phyloP scores from a whole-genome alignment of 2,329 filamentous ascomycete species.

The Taxawa tesnikishii region DNA sequence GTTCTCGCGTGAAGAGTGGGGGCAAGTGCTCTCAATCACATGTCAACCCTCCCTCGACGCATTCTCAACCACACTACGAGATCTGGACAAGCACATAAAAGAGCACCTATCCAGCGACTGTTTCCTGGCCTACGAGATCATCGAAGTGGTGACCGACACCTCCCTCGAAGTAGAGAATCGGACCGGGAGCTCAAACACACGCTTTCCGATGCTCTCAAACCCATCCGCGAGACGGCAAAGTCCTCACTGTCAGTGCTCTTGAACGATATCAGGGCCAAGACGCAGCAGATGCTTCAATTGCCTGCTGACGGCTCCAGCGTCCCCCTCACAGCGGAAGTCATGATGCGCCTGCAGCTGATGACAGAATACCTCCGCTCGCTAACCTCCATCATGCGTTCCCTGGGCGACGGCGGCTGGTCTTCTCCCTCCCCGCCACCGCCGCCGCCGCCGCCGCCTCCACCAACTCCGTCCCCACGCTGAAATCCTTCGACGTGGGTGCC shows the following conservation, averaged over 20 bases:
- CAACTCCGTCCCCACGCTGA: slow-evolving; percentile 56
- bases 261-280: slow-evolving; percentile 66
- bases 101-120: slow-evolving; percentile 80
- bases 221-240: slow-evolving; percentile 85
- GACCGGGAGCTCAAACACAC: slow-evolving; percentile 72
- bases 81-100: slow-evolving; percentile 84
- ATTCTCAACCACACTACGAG: slow-evolving; percentile 72
- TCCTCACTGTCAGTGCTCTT: slow-evolving; percentile 70
- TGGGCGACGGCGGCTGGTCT: slow-evolving; percentile 86
- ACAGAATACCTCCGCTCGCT: slow-evolving; percentile 76
- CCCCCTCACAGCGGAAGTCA: slow-evolving; percentile 68
- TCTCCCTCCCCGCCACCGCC: slow-evolving; percentile 36
- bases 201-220: slow-evolving; percentile 75
- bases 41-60: slow-evolving; percentile 69
- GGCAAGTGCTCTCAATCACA: slow-evolving; percentile 63
- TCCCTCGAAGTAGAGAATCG: slow-evolving; percentile 68
- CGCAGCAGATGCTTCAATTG: slow-evolving; percentile 52
- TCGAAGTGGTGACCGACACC: slow-evolving; percentile 73
- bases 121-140: slow-evolving; percentile 88
- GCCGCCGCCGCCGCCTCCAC: slow-evolving; percentile 43
- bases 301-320: slow-evolving; percentile 69
- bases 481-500: slow-evolving; percentile 75
- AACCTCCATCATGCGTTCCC: slow-evolving; percentile 77
- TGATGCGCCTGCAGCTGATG: slow-evolving; percentile 77
- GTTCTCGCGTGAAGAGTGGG: slow-evolving; percentile 78